These are phyloP conservation scores for Cladophialophora carrionii DNA, from an alignment of 2,329 filamentous ascomycete genomes.

Conservation along the genomic window DNA sequence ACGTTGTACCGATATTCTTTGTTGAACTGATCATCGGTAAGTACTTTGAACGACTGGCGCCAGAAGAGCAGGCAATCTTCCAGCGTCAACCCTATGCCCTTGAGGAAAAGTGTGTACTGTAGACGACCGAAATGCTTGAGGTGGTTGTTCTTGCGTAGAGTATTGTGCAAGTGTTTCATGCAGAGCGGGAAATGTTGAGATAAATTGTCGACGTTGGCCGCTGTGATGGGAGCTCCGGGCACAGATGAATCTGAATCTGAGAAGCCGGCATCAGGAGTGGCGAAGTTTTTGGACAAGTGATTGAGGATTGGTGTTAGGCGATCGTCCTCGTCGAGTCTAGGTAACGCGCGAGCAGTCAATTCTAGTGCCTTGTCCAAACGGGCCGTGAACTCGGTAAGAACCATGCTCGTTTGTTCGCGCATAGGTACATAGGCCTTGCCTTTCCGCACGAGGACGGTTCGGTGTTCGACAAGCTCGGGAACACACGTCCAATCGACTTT, in stretches of 20 bases:
- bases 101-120: conserved; percentile 95
- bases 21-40: conserved; percentile 93
- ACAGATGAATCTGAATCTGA: conserved; percentile 66
- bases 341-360: conserved; percentile 87
- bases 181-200: conserved; percentile 85
- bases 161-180: conserved; percentile 89
- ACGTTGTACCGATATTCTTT: conserved; percentile 98
- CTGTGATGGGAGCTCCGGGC: conserved; percentile 73
- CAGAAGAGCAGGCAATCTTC: conserved; percentile 92
- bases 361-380: conserved; percentile 81
- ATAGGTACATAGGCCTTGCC: conserved; percentile 92
- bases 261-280: conserved; percentile 85
- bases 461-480: conserved; percentile 80
- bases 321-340: conserved; percentile 93
- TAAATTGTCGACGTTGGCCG: conserved; percentile 76
- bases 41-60: conserved; percentile 80
- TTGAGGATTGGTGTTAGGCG: conserved; percentile 74
- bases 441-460: conserved; percentile 73
- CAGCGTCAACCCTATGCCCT: conserved; percentile 88
- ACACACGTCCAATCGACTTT: conserved; percentile 96
- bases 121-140: conserved; percentile 91
- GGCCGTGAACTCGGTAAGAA: conserved; percentile 81
- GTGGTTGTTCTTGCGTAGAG: conserved; percentile 82
- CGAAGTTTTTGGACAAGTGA: conserved; percentile 94
- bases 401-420: conserved; percentile 83